Evolutionary conservation across 164 flowering plant species (phyloP).

Genomic region (Magnolia kwangsiensis): DNA sequence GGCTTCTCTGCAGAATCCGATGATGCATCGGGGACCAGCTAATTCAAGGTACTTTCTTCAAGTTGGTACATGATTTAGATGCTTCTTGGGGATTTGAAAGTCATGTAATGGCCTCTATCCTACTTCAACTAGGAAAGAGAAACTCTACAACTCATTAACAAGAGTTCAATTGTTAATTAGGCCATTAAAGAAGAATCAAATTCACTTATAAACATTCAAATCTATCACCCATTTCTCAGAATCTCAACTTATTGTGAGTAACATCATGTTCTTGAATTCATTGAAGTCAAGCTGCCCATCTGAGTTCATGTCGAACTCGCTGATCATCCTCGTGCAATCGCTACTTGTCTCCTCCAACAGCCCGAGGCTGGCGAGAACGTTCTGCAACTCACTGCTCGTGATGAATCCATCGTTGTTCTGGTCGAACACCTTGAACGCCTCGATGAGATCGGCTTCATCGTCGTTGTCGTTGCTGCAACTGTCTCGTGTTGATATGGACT

Average conservation of each 20-base stretch:
- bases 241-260: conserved; percentile 21
- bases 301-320: conserved; percentile 18
- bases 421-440: conserved; percentile 71
- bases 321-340: conserved; percentile 24
- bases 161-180: too few relatives aligned
- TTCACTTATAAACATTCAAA: too few relatives aligned
- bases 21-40: too few relatives aligned
- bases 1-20: too few relatives aligned
- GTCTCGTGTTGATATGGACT: background rate
- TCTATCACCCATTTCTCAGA: too few relatives aligned
- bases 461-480: conserved; percentile 4
- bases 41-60: too few relatives aligned
- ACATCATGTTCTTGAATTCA: conserved; percentile 47
- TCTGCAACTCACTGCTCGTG: conserved; percentile 53
- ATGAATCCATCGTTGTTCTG: conserved; percentile 67
- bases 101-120: too few relatives aligned
- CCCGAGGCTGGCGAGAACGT: conserved; percentile 48
- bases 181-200: too few relatives aligned
- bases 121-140: too few relatives aligned
- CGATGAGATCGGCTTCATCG: conserved; percentile 18
- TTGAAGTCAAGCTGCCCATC: conserved; percentile 32
- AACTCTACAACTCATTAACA: too few relatives aligned
- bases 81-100: too few relatives aligned
- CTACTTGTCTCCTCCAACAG: conserved; percentile 23
- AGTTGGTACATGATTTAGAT: too few relatives aligned